Percentiles rank a stretch among this genome's conserved stretches.
Evolutionary conservation across 2,329 filamentous ascomycete species (phyloP).

Genomic region (Hymenoscyphus fraxineus): DNA sequence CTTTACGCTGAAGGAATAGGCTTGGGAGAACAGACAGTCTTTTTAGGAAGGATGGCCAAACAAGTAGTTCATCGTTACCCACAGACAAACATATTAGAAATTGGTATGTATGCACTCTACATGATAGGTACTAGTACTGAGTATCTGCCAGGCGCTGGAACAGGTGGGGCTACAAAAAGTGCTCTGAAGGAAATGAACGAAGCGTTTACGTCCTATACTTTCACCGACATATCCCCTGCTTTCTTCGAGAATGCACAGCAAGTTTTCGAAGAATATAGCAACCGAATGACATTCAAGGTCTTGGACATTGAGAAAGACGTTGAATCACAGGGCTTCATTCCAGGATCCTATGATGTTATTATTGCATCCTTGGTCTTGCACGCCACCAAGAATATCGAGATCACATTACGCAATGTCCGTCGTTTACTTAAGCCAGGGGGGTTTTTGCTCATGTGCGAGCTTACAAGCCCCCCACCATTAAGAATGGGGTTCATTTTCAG

Average conservation of each 20-base stretch:
- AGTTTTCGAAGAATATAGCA: conserved; percentile 26
- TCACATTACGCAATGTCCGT: conserved; percentile 28
- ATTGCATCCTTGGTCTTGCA: conserved; percentile 26
- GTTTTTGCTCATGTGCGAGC: conserved; percentile 29
- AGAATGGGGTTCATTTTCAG: conserved; percentile 30
- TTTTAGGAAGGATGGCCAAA: conserved; percentile 7
- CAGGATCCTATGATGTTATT: conserved; percentile 24
- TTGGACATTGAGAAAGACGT: conserved; percentile 24
- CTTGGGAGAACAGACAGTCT: conserved; percentile 6
- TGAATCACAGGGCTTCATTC: conserved; percentile 21
- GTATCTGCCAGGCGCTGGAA: conserved; percentile 6
- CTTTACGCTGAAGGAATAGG: conserved; percentile 24
- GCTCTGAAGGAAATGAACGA: conserved; percentile 35
- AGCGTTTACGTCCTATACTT: conserved; percentile 41
- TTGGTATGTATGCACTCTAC: not conserved
- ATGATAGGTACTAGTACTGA: not conserved
- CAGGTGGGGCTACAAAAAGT: conserved; percentile 39
- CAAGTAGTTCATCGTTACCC: conserved; percentile 34
- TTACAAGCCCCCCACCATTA: conserved; percentile 24
- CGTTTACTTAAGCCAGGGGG: conserved; percentile 33
- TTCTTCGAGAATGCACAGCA: conserved; percentile 40
- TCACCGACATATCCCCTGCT: conserved; percentile 42
- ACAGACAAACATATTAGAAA: conserved; percentile 17
- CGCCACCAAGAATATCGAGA: conserved; percentile 21
- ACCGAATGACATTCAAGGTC: conserved; percentile 30